A percentile compares a stretch with the other conserved stretches of the same genome.
These are phyloP conservation scores for Populus tremula DNA, from an alignment of 345 rosid genomes.

Conservation along the genomic window DNA sequence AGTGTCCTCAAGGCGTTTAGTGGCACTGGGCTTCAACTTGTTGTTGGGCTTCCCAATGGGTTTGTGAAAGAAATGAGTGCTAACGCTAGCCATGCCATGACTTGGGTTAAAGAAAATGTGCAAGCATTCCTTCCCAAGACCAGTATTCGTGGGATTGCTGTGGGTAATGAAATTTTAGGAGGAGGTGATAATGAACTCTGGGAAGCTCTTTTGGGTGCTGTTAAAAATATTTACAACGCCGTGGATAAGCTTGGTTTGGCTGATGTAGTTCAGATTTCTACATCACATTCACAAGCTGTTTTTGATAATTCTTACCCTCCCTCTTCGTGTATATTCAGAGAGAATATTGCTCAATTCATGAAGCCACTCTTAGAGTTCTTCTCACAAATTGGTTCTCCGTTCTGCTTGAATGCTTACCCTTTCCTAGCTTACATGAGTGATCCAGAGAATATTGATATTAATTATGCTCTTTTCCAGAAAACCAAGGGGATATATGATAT, in stretches of 20 bases:
- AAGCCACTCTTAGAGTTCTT: slow-evolving; percentile 83
- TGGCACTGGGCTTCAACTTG: slow-evolving; percentile 81
- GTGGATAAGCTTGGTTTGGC: slow-evolving; percentile 52
- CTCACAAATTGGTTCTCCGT: slow-evolving; percentile 79
- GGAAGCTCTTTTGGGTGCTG: slow-evolving; percentile 70
- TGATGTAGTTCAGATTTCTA: slow-evolving; percentile 69
- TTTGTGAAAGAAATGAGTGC: slow-evolving; percentile 65
- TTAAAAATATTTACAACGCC: slow-evolving; percentile 70
- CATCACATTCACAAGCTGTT: slow-evolving; percentile 94
- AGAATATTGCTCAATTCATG: slow-evolving; percentile 69
- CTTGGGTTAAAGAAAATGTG: slow-evolving; percentile 88
- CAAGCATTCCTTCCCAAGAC: slow-evolving; percentile 74
- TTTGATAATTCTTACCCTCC: slow-evolving; percentile 85
- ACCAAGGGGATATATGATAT: slow-evolving; percentile 67
- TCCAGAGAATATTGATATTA: slow-evolving; percentile 75
- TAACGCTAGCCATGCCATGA: slow-evolving; percentile 65
- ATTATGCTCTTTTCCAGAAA: slow-evolving; percentile 84
- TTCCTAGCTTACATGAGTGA: slow-evolving; percentile 75
- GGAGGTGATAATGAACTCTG: slow-evolving; percentile 52
- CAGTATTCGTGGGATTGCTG: slow-evolving; percentile 79
- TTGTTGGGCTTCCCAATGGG: slow-evolving; percentile 79
- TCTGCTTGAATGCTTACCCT: slow-evolving; percentile 92
- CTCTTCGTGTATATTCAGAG: slow-evolving; percentile 72
- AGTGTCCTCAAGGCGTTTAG: slow-evolving; percentile 86
- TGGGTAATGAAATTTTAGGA: slow-evolving; percentile 92